Evolutionary conservation across 495 filamentous ascomycete species (phyloP), one percentile per base, ranked within the genome.

Genomic region (Penicillium ochrochloron): DNA sequence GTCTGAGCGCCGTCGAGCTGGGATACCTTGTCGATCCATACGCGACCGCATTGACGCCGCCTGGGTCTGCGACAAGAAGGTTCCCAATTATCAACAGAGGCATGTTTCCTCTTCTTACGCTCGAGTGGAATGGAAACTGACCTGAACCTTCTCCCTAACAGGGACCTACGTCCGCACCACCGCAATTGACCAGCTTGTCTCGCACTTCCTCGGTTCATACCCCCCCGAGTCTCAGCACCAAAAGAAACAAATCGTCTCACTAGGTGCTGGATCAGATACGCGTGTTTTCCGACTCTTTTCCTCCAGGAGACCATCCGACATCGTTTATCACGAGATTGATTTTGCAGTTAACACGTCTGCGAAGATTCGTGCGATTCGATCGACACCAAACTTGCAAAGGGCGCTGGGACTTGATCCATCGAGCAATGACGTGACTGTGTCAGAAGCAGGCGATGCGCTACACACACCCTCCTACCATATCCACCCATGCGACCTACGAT

Each of bases 241-340:
- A 3, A 74, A 73, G 57, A 92, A 90, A 70, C 95, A 99, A 70
- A 94, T 99, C 57, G 86, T 98, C 59, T 97, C 93, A 3, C 86
- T 99, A 2, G 95, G 96, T 51, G 95, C 95, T 25, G 95, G 95
- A 19, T 93, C 94, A 8, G 95, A 99, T 69, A 99, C 95, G 9
- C 86, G 95, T 21, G 88, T 85, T 68, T 91, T 96, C 64, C 89
- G 92, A 25, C 81, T 81, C 3, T 60, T 78, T 33, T 94, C 46
- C 78, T 88, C 73, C 14, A 71, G 61, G 8, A 68, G 64, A 34
- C 39, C 57, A 5, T 46, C 59, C 8, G 68, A 75, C 48, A 72
- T 97, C 33, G 69, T 88, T 59, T 99, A 98, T 75, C 93, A 98
- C 73, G 95, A 99, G 74, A 80, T 99, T 64, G 95, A 98, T 76